Evolutionary conservation across 805 yeast genomes (phyloP), one percentile per base, ranked within the genome.

Genomic region (Pichia cabralensis): DNA sequence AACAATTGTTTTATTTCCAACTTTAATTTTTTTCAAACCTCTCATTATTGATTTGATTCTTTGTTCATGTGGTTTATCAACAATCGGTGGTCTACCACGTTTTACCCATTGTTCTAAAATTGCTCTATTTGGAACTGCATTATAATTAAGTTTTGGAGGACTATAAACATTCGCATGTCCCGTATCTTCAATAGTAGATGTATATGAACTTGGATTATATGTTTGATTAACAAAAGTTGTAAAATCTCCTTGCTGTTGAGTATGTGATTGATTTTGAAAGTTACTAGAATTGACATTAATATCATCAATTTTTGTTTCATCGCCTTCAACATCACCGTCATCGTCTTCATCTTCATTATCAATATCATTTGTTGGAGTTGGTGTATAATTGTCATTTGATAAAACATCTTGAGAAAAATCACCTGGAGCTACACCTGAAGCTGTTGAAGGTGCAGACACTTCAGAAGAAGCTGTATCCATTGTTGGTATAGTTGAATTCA

Each of bases 61-160:
- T 51, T 85, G 85, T 58, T 92, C 96, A 56, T 80, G 88, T 6
- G 95, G 94, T 52, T 76, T 80, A 55, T 83, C 95, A 32, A 85
- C 84, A 37, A 84, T 80, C 2, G 95, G 95, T 5, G 96, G 95
- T 47, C 95, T 69, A 14, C 95, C 95, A 50, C 94, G 69, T 55
- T 83, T 79, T 22, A 74, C 70, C 46, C 84, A 78, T 40, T 50
- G 56, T 29, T 55, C 60, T 17, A 53, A 42, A 30, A 50, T 31
- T 33, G 48, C 52, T 19, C 44, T 44, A 35, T 46, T 50, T 8
- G 51, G 42, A 6, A 42, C 36, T 8, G 27, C 31, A 24, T 43
- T 48, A 4, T 44, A 33, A 18, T 43, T 36, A 9, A 33, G 26
- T 24, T 39, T 43, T 15, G 60, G 58, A 7, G 58, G 58, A 26